phyloP scores from a whole-genome alignment of 495 filamentous ascomycete species.

The Parachaetomium inaequale region DNA sequence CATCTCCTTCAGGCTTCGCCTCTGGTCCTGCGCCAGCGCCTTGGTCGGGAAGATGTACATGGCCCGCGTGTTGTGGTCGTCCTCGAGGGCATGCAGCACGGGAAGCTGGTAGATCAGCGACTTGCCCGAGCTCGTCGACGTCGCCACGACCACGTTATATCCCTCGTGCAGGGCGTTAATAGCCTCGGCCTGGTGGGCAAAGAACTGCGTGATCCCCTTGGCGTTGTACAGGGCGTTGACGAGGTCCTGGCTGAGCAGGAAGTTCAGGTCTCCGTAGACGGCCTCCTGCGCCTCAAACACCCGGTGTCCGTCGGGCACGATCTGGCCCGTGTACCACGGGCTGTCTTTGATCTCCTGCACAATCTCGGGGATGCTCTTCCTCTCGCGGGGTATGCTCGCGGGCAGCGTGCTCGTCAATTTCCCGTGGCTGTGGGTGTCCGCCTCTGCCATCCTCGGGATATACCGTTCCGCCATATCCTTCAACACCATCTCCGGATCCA shows the following conservation, averaged over 20 bases:
- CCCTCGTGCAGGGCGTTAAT: slow-evolving; percentile 86
- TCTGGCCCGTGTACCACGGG: slow-evolving; percentile 87
- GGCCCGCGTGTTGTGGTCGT: slow-evolving; percentile 69
- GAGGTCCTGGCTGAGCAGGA: slow-evolving; percentile 81
- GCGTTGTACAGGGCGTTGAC: slow-evolving; percentile 95
- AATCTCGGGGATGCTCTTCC: slow-evolving; percentile 80
- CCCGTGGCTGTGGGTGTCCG: slow-evolving; percentile 12
- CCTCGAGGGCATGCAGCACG: slow-evolving; percentile 82
- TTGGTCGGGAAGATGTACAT: slow-evolving; percentile 99
- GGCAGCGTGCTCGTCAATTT: slow-evolving; percentile 48
- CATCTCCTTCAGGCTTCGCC: slow-evolving; percentile 80
- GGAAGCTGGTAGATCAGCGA: slow-evolving; percentile 95
- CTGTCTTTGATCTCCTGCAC: slow-evolving; percentile 75
- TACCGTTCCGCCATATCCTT: slow-evolving; percentile 49
- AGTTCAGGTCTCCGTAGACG: slow-evolving; percentile 78
- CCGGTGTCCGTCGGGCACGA: slow-evolving; percentile 90
- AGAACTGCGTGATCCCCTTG: slow-evolving; percentile 78
- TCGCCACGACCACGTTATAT: slow-evolving; percentile 85
- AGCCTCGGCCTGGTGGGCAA: slow-evolving; percentile 90
- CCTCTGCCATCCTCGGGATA: slow-evolving; percentile 42
- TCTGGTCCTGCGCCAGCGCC: slow-evolving; percentile 92
- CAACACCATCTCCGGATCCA: slow-evolving; percentile 67
- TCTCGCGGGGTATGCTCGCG: slow-evolving; percentile 71
- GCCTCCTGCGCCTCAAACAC: slow-evolving; percentile 86
- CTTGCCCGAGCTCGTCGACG: slow-evolving; percentile 94